A percentile compares a stretch with the other conserved stretches of the same genome.
These are phyloP conservation scores for Huntiella decipiens DNA, from an alignment of 2,329 filamentous ascomycete species.

Conservation along the genomic window DNA sequence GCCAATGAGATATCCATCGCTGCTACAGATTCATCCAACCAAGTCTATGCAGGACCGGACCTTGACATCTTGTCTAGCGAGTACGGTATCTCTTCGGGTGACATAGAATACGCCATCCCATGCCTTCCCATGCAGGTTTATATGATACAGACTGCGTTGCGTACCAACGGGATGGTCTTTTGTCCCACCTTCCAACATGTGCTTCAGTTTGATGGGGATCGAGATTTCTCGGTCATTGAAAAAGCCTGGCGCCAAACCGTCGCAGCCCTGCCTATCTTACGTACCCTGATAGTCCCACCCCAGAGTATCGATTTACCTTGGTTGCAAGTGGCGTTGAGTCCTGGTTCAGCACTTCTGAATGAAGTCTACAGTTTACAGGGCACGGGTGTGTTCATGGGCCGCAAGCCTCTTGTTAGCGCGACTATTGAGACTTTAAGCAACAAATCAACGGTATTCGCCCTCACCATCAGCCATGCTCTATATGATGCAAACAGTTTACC, in stretches of 20 bases:
- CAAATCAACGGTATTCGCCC: conserved; percentile 19
- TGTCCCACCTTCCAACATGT: conserved; percentile 52
- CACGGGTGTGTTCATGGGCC: neutral
- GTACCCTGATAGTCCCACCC: conserved; percentile 45
- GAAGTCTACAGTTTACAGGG: neutral
- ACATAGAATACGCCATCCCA: conserved; percentile 42
- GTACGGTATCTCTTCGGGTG: conserved; percentile 19
- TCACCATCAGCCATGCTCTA: conserved; percentile 65
- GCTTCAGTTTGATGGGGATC: conserved; percentile 22
- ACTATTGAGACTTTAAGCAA: neutral
- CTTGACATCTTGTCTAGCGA: neutral
- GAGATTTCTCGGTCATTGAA: conserved; percentile 32
- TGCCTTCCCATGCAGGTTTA: conserved; percentile 62
- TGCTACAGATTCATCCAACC: neutral
- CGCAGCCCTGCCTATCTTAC: conserved; percentile 39
- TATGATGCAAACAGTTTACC: conserved; percentile 74
- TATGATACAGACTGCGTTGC: conserved; percentile 57
- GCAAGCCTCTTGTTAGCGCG: conserved; percentile 5
- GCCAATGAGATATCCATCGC: neutral
- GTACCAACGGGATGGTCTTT: conserved; percentile 47
- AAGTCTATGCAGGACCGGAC: conserved; percentile 1
- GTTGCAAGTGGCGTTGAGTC: conserved; percentile 40
- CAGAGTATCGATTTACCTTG: conserved; percentile 29
- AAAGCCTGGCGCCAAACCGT: conserved; percentile 44
- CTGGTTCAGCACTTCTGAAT: conserved; percentile 8